Evolutionary conservation across 2,329 filamentous ascomycete genomes (phyloP).

Genomic region (Cladosporium sp.): DNA sequence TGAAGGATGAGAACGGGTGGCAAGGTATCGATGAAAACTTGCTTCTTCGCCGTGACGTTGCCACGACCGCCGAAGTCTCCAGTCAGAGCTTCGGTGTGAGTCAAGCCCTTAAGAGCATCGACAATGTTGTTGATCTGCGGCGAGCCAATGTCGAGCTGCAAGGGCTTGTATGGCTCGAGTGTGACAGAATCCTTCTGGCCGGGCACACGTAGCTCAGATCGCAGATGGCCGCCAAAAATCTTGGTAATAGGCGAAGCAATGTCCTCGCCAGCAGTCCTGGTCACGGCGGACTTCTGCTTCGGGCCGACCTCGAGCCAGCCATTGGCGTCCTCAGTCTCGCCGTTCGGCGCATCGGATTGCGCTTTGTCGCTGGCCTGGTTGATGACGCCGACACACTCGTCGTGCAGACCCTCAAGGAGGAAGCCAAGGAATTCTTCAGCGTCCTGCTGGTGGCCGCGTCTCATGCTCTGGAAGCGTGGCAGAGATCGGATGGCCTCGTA

Average conservation of each 20-base stretch:
- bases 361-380: slow-evolving; percentile 32
- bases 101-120: slow-evolving; percentile 82
- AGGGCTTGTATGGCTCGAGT: slow-evolving; percentile 84
- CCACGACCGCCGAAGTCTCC: slow-evolving; percentile 79
- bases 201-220: slow-evolving; percentile 82
- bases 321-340: slow-evolving; percentile 38
- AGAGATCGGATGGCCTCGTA: slow-evolving; percentile 87
- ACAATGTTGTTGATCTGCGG: slow-evolving; percentile 84
- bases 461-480: slow-evolving; percentile 87
- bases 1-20: slow-evolving; percentile 91
- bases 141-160: slow-evolving; percentile 91
- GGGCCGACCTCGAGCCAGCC: slow-evolving; percentile 95
- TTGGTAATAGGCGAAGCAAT: slow-evolving; percentile 73
- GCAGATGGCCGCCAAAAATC: slow-evolving; percentile 87
- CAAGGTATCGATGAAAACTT: slow-evolving; percentile 87
- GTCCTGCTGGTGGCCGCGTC: slow-evolving; percentile 93
- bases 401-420: slow-evolving; percentile 84
- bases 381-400: slow-evolving; percentile 81
- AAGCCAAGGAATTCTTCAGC: slow-evolving; percentile 96
- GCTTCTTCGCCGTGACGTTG: slow-evolving; percentile 73
- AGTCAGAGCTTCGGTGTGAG: slow-evolving; percentile 76
- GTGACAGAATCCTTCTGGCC: slow-evolving; percentile 89
- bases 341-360: slow-evolving; percentile 20
- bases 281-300: slow-evolving; percentile 82
- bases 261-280: slow-evolving; percentile 69